phyloP scores from a whole-genome alignment of 1,284 basidiomycete genomes.

The Papiliotrema flavescens region DNA sequence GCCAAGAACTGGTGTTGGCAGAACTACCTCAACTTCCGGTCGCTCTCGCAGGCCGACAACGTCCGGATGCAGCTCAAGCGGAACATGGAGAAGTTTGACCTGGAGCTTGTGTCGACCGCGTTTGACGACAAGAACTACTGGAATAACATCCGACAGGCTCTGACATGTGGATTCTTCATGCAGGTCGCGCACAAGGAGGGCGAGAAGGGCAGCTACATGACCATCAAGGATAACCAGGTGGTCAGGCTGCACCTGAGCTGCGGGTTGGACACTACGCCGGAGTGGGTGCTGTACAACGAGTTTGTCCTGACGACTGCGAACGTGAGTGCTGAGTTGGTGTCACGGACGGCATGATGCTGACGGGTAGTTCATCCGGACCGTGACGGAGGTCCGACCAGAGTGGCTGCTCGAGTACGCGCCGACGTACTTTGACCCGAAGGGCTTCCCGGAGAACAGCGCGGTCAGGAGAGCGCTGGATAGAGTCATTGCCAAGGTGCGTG shows the following conservation, averaged over 20 bases:
- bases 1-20: constrained; percentile 84
- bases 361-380: constrained; percentile 78
- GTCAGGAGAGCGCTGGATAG: constrained; percentile 39
- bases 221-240: constrained; percentile 92
- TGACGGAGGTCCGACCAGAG: constrained; percentile 82
- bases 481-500: constrained; percentile 32
- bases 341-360: not conserved
- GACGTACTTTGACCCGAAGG: constrained; percentile 59
- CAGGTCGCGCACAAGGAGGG: constrained; percentile 94
- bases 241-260: constrained; percentile 93
- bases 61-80: constrained; percentile 88
- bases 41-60: constrained; percentile 89
- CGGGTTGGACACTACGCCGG: constrained; percentile 85
- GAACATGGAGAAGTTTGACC: constrained; percentile 83
- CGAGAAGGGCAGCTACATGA: constrained; percentile 79
- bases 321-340: constrained; percentile 28
- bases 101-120: constrained; percentile 72
- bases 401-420: constrained; percentile 85
- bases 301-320: constrained; percentile 86
- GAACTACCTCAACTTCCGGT: constrained; percentile 81
- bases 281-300: constrained; percentile 98
- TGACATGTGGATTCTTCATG: constrained; percentile 97
- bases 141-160: constrained; percentile 73
- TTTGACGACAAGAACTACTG: constrained; percentile 75
- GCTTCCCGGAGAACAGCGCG: constrained; percentile 43